phyloP scores from a whole-genome alignment of 768 basidiomycete species.

The Clavaria fumosa region DNA sequence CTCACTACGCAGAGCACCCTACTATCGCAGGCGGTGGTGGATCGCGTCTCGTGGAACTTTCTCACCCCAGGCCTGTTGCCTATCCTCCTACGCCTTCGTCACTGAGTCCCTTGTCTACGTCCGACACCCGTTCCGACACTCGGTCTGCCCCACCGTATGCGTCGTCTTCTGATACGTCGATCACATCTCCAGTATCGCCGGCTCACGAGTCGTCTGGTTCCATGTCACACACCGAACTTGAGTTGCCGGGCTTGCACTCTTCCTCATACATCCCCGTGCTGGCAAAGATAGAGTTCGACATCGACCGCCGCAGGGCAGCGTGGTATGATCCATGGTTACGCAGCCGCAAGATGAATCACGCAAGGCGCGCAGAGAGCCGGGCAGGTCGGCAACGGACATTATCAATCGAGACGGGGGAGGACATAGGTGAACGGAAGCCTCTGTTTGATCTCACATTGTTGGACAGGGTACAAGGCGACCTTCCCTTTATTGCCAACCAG shows the following conservation, averaged over 20 bases:
- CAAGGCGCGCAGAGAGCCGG: constrained; percentile 38
- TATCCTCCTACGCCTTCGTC: constrained; percentile 32
- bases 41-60: too few species aligned
- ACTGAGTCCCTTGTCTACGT: constrained; percentile 38
- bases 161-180: constrained; percentile 35
- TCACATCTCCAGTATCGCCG: constrained; percentile 27
- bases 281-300: constrained; percentile 91
- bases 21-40: too few species aligned
- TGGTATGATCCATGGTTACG: constrained; percentile 84
- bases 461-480: constrained; percentile 30
- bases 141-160: constrained; percentile 36
- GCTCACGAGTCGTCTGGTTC: constrained; percentile 18
- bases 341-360: constrained; percentile 43
- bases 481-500: too few species aligned
- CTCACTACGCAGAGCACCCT: constrained; percentile 17
- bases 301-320: constrained; percentile 60
- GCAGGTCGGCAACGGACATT: constrained; percentile 2
- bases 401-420: constrained; percentile 11
- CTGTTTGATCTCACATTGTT: constrained; percentile 38
- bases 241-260: constrained; percentile 51
- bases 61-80: constrained; percentile 17
- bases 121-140: constrained; percentile 30
- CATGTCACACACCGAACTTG: constrained; percentile 33
- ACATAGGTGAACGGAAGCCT: constrained; percentile 15
- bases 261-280: constrained; percentile 65